Base-by-base conservation (phyloP, 2,329 filamentous ascomycete genomes). In the Fusarium sp. region DNA sequence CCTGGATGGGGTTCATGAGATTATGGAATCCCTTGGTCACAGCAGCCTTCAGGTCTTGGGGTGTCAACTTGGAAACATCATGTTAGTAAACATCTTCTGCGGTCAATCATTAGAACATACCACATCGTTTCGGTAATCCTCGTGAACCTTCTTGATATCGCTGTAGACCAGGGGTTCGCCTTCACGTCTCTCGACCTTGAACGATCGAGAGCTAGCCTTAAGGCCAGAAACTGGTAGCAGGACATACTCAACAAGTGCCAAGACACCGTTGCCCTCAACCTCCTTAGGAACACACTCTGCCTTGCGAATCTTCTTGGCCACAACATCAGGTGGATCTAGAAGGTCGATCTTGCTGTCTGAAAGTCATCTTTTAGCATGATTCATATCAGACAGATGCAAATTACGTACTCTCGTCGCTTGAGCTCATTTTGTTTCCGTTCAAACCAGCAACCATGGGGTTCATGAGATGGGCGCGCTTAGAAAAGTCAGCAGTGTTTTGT, bases 381-480 rank as follows among this genome's bases (percentile, higher is more conserved):
- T 44, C n/a, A 10, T 3, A 27, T 1, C 10, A 35, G 13, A 7
- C 40, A 2, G 3, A 17, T 18, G 12, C 4, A 11, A 40, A 13
- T 18, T 27, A 44, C 60, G 33, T 78, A 84, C 93, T 91, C 64
- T 89, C 82, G 65, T 91, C 89, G 76, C 89, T 92, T n/a, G 91
- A 88, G 77, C 89, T 91, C 94, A 97, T 97, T 85, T 98, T 98
- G 70, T 90, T 92, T 40, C 93, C 89, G 69, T 89, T 91, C 14
- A 98, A 85, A 41, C 96, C 95, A 1, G 95, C 91, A 20, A 98
- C 92, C 92, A 98, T 97, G 23, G 93, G 90, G 81, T 94, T 80
- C 57, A 81, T 76, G 26, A 83, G 76, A 69, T 83, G 81, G 37
- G 79, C 78, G 37, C 82, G 81, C 80, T 83, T 5, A 18, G 32